Evolutionary conservation across 139 green algal species (phyloP).

Genomic region (Chlorella vulgaris): DNA sequence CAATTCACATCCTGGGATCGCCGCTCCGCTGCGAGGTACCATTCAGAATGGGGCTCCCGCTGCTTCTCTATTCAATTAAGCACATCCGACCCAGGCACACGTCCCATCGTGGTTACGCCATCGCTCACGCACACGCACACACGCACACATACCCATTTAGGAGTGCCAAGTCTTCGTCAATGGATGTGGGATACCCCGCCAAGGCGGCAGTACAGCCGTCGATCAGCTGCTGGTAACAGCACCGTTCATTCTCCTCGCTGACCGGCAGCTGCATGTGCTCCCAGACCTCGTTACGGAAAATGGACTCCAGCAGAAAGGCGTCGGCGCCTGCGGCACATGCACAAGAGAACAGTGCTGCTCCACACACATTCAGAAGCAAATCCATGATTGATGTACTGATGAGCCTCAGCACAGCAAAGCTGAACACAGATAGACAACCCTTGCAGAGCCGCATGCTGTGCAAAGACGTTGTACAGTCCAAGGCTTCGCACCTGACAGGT

Average conservation of each 20-base stretch:
- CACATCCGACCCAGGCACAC: too few relatives aligned
- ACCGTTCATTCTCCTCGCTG: conserved; percentile 81
- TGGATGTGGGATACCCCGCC: conserved; percentile 55
- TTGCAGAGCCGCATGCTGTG: too few relatives aligned
- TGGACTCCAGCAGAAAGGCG: conserved; percentile 88
- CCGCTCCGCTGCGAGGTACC: too few relatives aligned
- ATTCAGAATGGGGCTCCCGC: too few relatives aligned
- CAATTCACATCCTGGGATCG: too few relatives aligned
- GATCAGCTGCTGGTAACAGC: conserved; percentile 74
- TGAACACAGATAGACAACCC: too few relatives aligned
- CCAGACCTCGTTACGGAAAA: conserved; percentile 86
- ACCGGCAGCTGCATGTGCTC: conserved; percentile 78
- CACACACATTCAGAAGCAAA: not conserved
- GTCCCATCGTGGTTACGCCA: too few relatives aligned
- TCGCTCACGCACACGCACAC: too few relatives aligned
- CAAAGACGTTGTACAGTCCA: too few relatives aligned
- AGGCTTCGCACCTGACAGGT: conserved; percentile 65
- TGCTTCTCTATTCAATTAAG: too few relatives aligned
- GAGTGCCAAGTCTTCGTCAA: conserved; percentile 70
- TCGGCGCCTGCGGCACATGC: conserved; percentile 65
- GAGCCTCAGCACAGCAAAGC: too few relatives aligned
- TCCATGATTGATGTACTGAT: not conserved
- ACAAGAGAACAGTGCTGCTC: not conserved
- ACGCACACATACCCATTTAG: conserved; percentile 29
- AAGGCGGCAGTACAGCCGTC: conserved; percentile 59